Conservation (phyloP, 2,329 filamentous ascomycete species). For the Fonsecaea multimorphosa region DNA sequence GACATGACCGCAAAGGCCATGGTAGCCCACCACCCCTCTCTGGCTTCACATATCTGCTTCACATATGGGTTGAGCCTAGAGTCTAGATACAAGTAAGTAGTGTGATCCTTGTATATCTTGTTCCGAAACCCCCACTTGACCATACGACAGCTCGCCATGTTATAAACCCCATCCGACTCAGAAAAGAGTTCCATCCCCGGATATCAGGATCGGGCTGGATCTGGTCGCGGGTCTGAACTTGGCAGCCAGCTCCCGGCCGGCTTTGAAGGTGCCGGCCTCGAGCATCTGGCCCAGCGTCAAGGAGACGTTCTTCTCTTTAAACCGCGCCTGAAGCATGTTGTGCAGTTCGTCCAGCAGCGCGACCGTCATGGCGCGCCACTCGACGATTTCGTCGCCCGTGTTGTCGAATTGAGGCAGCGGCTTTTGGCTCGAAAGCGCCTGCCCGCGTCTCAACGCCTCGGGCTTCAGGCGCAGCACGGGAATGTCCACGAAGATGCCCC, state of each 20-base stretch:
- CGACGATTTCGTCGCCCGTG: slow-evolving; percentile 19
- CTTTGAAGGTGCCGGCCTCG: slow-evolving; percentile 41
- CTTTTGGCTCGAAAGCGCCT: slow-evolving; percentile 8
- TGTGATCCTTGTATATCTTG: too few species aligned
- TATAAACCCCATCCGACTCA: too few species aligned
- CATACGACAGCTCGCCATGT: too few species aligned
- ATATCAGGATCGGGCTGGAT: slow-evolving; percentile 37
- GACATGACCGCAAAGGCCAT: too few species aligned
- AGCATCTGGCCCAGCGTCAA: slow-evolving; percentile 47
- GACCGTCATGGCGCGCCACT: slow-evolving; percentile 27
- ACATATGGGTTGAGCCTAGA: too few species aligned
- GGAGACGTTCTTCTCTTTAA: slow-evolving; percentile 50
- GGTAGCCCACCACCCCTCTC: too few species aligned
- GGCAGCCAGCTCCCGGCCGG: slow-evolving; percentile 43
- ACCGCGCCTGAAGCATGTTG: slow-evolving; percentile 43
- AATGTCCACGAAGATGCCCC: slow-evolving; percentile 23
- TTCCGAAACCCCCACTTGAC: too few species aligned
- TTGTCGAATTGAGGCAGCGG: slow-evolving; percentile 8
- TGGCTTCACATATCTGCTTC: too few species aligned
- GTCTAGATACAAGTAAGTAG: too few species aligned
- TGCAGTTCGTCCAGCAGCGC: slow-evolving; percentile 34
- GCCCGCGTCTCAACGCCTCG: neutral
- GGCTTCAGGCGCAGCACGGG: slow-evolving; percentile 9
- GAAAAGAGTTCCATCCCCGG: slow-evolving; percentile 22
- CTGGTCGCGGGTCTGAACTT: slow-evolving; percentile 45